A percentile compares a stretch with the other conserved stretches of the same genome.
phyloP scores from a whole-genome alignment of 345 rosid genomes.

The Brassica nigra region DNA sequence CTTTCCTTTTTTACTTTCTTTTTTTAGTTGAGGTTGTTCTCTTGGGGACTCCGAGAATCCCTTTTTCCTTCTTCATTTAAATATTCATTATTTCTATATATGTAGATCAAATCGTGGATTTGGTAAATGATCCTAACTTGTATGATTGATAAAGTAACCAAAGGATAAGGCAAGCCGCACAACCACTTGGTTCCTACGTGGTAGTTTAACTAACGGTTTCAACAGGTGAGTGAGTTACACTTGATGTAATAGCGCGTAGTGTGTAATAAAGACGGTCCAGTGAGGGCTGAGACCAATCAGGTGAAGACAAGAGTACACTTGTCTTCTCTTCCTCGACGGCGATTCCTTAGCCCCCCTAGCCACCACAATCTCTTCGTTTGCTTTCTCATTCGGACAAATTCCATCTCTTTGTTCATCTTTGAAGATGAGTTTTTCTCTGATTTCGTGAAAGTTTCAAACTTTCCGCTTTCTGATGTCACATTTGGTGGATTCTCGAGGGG shows the following conservation, averaged over 20 bases:
- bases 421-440: not conserved
- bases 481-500: slow-evolving; percentile 17
- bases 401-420: not conserved
- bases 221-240: not conserved
- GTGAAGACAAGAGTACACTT: slow-evolving; percentile 32
- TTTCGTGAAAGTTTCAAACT: not conserved
- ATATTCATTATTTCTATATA: not conserved
- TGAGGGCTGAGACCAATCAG: slow-evolving; percentile 30
- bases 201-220: not conserved
- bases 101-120: slow-evolving; percentile 15
- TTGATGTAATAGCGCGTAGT: not conserved
- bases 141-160: slow-evolving; percentile 6
- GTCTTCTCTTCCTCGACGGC: slow-evolving; percentile 26
- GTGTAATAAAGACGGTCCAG: not conserved
- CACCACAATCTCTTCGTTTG: slow-evolving; percentile 20
- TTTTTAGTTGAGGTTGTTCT: slow-evolving; percentile 23
- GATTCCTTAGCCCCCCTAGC: slow-evolving; percentile 34
- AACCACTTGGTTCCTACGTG: slow-evolving; percentile 31
- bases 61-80: not conserved
- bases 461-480: slow-evolving; percentile 25
- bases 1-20: not conserved
- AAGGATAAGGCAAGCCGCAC: not conserved
- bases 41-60: slow-evolving; percentile 38
- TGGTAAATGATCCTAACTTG: not conserved
- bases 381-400: not conserved